These are phyloP conservation scores for Candida coquimbonensis DNA, from an alignment of 805 yeast genomes.

Conservation along the genomic window DNA sequence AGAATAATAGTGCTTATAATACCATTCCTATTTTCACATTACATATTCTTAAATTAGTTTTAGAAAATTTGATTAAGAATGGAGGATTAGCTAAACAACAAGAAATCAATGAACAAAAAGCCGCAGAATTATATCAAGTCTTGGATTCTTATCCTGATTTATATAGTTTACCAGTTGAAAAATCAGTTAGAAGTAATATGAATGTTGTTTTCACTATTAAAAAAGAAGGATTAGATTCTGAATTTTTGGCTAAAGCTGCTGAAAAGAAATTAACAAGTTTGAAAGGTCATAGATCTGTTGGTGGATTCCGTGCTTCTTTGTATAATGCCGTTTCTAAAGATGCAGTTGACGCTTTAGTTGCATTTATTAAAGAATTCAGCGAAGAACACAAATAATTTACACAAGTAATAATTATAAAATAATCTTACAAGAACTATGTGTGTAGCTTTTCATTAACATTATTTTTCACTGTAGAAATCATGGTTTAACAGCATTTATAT, in stretches of 20 bases:
- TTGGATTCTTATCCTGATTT: slow-evolving; percentile 47
- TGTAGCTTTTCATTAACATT: too few species aligned
- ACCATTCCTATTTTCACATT: slow-evolving; percentile 92
- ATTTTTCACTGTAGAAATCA: neutral
- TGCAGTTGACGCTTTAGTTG: slow-evolving; percentile 5
- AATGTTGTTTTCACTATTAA: slow-evolving; percentile 76
- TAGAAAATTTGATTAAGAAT: slow-evolving; percentile 47
- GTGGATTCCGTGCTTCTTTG: slow-evolving; percentile 9
- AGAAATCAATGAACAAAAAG: neutral
- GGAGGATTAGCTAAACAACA: slow-evolving; percentile 59
- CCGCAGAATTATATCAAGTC: slow-evolving; percentile 39
- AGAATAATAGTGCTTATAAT: slow-evolving; percentile 89
- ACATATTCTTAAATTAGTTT: slow-evolving; percentile 76
- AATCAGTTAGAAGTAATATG: slow-evolving; percentile 72
- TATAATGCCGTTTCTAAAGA: slow-evolving; percentile 7
- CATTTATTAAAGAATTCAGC: slow-evolving; percentile 29
- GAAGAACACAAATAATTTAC: slow-evolving; percentile 23
- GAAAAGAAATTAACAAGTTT: slow-evolving; percentile 44
- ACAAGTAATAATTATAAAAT: neutral
- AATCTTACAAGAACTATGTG: too few species aligned
- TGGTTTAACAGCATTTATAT: slow-evolving; percentile 31
- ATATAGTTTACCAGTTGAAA: slow-evolving; percentile 59
- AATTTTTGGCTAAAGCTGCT: slow-evolving; percentile 65
- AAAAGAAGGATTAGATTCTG: slow-evolving; percentile 51
- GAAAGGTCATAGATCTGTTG: slow-evolving; percentile 10